These are phyloP conservation scores for Chlorella sp. DNA, from an alignment of 139 green algal genomes.

Conservation along the genomic window DNA sequence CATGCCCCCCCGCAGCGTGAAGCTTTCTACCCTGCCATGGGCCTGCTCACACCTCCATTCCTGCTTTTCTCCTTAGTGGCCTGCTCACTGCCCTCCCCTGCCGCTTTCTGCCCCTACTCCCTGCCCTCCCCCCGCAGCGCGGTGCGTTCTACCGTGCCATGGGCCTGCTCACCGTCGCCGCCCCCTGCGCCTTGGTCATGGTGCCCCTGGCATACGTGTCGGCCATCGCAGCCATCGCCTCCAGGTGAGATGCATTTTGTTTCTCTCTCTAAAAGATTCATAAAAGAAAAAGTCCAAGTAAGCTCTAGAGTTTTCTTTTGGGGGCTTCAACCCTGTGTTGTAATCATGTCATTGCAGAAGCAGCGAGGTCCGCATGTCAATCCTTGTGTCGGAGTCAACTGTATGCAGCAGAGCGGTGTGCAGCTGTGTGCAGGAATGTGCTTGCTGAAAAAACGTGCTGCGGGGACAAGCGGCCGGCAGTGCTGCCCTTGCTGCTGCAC, in stretches of 20 bases:
- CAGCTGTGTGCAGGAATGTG: not conserved
- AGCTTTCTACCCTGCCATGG: constrained; percentile 82
- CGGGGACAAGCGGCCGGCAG: too few relatives aligned
- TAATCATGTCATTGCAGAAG: too few relatives aligned
- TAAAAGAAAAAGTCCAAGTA: too few relatives aligned
- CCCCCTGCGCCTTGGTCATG: constrained; percentile 88
- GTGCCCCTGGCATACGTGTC: constrained; percentile 91
- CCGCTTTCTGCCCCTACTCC: not conserved
- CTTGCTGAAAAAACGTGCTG: not conserved
- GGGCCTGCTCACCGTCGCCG: constrained; percentile 81
- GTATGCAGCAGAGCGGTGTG: not conserved
- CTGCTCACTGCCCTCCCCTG: not conserved
- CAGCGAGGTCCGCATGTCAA: too few relatives aligned
- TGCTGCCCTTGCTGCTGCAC: too few relatives aligned
- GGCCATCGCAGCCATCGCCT: constrained; percentile 79
- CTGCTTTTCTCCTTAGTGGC: too few relatives aligned
- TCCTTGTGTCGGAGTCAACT: too few relatives aligned
- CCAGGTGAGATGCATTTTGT: too few relatives aligned
- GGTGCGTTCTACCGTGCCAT: constrained; percentile 87
- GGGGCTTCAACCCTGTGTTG: too few relatives aligned
- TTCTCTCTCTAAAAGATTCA: too few relatives aligned
- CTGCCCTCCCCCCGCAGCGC: constrained; percentile 30
- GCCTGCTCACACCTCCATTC: constrained; percentile 81
- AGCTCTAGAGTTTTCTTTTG: too few relatives aligned
- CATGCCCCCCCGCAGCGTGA: constrained; percentile 51